A percentile compares a stretch with the other conserved stretches of the same genome.
Evolutionary conservation across 768 basidiomycete species (phyloP).

Genomic region (Candolleomyces efflorescens): DNA sequence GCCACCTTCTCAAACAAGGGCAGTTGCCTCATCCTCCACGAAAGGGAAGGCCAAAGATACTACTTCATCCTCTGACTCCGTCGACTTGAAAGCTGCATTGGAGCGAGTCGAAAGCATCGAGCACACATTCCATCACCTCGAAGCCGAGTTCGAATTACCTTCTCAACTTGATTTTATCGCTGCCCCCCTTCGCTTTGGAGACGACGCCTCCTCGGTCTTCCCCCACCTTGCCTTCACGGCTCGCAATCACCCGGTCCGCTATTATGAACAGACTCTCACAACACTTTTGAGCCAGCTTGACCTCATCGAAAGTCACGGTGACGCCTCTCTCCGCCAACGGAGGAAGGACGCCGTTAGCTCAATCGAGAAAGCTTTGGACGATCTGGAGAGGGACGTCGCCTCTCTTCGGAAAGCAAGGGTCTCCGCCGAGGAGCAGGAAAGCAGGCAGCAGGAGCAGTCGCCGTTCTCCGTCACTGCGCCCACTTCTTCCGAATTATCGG

Average conservation of each 20-base stretch:
- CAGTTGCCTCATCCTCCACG: background rate
- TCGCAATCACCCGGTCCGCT: conserved; percentile 55
- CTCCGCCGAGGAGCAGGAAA: conserved; percentile 20
- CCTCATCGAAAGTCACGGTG: conserved; percentile 56
- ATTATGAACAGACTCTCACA: conserved; percentile 58
- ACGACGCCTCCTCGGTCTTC: conserved; percentile 16
- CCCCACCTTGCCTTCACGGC: conserved; percentile 51
- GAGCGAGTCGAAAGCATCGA: conserved; percentile 37
- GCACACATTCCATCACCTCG: conserved; percentile 33
- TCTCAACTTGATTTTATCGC: conserved; percentile 37
- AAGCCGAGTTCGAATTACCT: conserved; percentile 37
- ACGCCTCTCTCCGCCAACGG: conserved; percentile 42
- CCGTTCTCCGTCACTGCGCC: background rate
- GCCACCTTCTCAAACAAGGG: conserved; percentile 2
- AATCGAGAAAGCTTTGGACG: conserved; percentile 55
- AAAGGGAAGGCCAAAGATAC: conserved; percentile 39
- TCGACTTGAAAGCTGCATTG: conserved; percentile 30
- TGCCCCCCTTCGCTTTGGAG: conserved; percentile 21
- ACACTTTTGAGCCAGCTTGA: conserved; percentile 55
- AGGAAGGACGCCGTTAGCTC: conserved; percentile 51
- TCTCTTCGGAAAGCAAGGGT: conserved; percentile 29
- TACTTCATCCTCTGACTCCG: conserved; percentile 13
- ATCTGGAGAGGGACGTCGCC: conserved; percentile 47
- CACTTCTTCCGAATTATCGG: background rate
- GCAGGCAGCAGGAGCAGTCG: background rate